Conservation (phyloP, 331 rosid genomes). For the Spiraea crenata region DNA sequence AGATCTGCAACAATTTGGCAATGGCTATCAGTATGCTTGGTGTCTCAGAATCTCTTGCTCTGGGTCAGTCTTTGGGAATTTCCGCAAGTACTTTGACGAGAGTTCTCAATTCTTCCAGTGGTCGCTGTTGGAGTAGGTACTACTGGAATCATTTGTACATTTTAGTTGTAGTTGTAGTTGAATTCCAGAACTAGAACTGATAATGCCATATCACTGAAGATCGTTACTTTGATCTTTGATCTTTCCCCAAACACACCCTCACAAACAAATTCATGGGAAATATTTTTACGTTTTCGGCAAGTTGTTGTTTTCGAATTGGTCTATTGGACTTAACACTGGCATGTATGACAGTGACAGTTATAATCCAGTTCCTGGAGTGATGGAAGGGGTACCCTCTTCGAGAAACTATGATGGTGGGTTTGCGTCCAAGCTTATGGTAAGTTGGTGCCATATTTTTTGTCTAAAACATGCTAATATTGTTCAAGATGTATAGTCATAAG, state of each 20-base stretch:
- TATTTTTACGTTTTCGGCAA: neutral
- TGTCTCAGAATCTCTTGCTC: constrained; percentile 88
- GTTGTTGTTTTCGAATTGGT: neutral
- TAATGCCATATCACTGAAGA: neutral
- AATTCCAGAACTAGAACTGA: neutral
- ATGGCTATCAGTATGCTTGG: constrained; percentile 96
- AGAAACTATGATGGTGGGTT: constrained; percentile 85
- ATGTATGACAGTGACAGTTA: constrained; percentile 68
- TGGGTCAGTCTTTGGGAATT: constrained; percentile 90
- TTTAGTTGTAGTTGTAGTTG: neutral
- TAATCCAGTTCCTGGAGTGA: constrained; percentile 96
- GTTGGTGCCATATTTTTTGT: constrained; percentile 1
- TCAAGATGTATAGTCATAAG: neutral
- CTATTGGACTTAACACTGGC: neutral
- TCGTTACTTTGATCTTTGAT: neutral
- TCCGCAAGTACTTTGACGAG: constrained; percentile 67
- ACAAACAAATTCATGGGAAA: neutral
- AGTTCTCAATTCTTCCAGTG: constrained; percentile 87
- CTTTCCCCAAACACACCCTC: neutral
- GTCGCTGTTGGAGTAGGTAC: constrained; percentile 98
- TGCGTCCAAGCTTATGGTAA: constrained; percentile 89
- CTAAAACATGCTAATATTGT: neutral
- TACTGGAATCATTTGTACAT: neutral
- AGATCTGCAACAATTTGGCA: constrained; percentile 90
- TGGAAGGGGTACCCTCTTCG: constrained; percentile 90